Evolutionary conservation across 2,329 filamentous ascomycete species (phyloP).

Genomic region (Botrytis aclada): DNA sequence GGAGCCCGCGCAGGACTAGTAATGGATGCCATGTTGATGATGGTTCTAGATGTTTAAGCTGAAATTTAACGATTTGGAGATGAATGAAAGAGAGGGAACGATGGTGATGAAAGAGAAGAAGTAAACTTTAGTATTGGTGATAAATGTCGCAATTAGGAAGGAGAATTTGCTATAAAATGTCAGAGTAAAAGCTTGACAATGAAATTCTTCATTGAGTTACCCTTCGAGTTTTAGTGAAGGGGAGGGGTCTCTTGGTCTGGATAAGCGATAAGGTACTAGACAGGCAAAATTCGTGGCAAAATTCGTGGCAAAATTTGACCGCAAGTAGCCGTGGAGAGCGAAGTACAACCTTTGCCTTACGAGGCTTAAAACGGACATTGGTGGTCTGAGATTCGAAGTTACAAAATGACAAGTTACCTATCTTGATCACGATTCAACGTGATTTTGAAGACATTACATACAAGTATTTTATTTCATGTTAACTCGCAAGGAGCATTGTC

Average conservation of each 20-base stretch:
- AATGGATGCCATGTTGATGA: conserved; percentile 27
- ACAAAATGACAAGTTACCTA: neutral
- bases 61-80: neutral
- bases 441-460: neutral
- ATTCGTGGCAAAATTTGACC: neutral
- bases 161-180: conserved; percentile 6
- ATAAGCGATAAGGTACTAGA: neutral
- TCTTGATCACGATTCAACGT: neutral
- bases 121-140: neutral
- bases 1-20: conserved; percentile 30
- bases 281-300: neutral
- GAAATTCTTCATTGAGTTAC: conserved; percentile 11
- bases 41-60: neutral
- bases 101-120: conserved; percentile 8
- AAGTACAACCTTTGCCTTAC: neutral
- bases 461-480: neutral
- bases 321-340: neutral
- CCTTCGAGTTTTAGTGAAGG: neutral
- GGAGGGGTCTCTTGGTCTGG: neutral
- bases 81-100: neutral
- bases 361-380: neutral
- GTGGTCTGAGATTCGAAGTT: neutral
- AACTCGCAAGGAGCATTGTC: neutral
- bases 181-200: neutral
- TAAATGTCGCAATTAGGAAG: conserved; percentile 1